Evolutionary conservation across 306 rosid species (phyloP), one percentile per base, ranked within the genome.

Genomic region (Cucurbita pepo): DNA sequence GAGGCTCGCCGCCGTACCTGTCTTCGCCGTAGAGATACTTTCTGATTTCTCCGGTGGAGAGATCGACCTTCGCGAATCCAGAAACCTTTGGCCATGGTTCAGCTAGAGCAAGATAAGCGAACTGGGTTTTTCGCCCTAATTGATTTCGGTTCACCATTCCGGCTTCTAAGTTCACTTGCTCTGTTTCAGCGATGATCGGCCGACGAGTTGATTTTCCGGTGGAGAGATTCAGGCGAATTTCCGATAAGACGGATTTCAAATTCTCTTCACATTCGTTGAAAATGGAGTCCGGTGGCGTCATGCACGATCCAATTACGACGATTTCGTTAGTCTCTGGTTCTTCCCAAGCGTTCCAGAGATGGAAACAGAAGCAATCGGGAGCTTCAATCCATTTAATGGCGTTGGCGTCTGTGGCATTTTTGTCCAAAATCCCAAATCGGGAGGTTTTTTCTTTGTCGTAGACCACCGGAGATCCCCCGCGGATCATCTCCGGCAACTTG

Each of bases 21-120:
- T 84, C 40, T 0, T 84, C 89, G 0, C 99, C 99, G 11, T 91
- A 91, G 0, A 89, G 41, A 30, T 79, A 85, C 79, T 88, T 89
- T 12, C 57, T 77, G 0, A 86, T 83, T 16, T 89, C 83, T 0
- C 97, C 99, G 4, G 69, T 86, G 3, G 66, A 77, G 12, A 94
- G 73, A 77, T 91, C 92, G 0, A 94, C 97, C 64, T 94, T 94
- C 0, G 96, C 97, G 43, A 94, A 91, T 0, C 99, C 97, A 0
- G 99, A 94, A 13, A 94, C 99, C 48, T 89, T 94, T 0, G 99
- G 99, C 99, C 99, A 94, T 10, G 99, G 97, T 76, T 94, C 97
- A 0, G 96, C 97, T 1, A 94, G 78, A 3, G 99, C 99, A 10
- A 94, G 51, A 60, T 91, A 91, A 0, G 96, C 92, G 73, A 81